Evolutionary conservation across 345 rosid species (phyloP).

Genomic region (Firmiana major): DNA sequence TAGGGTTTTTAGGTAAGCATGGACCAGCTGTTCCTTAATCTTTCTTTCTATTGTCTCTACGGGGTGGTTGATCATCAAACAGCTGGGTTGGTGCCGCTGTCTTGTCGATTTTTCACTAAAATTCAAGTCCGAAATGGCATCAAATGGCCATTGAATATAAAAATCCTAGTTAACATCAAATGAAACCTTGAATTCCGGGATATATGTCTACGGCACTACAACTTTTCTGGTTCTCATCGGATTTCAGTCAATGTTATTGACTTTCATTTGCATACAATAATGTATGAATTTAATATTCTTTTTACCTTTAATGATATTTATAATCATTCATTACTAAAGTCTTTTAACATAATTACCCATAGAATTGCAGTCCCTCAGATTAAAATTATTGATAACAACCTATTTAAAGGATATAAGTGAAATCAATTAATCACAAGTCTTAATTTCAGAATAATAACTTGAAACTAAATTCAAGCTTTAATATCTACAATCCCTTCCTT

Average conservation of each 20-base stretch:
- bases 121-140: slow-evolving; percentile 2
- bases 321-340: background rate
- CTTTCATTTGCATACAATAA: background rate
- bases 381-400: background rate
- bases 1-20: background rate
- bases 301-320: background rate
- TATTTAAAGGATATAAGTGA: background rate
- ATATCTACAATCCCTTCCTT: too few species aligned
- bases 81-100: background rate
- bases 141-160: background rate
- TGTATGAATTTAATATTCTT: background rate
- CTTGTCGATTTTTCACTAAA: background rate
- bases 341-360: background rate
- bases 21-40: background rate
- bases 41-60: background rate
- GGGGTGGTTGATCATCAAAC: background rate
- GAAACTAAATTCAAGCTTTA: too few species aligned
- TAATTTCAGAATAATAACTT: too few species aligned
- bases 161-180: background rate
- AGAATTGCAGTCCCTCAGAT: background rate
- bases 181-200: slow-evolving; percentile 7
- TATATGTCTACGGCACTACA: background rate
- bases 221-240: background rate
- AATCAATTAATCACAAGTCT: background rate
- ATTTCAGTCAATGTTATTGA: too few species aligned